Percentiles rank a stretch among this genome's conserved stretches.
Evolutionary conservation across 768 basidiomycete genomes (phyloP).

Genomic region (Tylopilus cervinicoccineus): DNA sequence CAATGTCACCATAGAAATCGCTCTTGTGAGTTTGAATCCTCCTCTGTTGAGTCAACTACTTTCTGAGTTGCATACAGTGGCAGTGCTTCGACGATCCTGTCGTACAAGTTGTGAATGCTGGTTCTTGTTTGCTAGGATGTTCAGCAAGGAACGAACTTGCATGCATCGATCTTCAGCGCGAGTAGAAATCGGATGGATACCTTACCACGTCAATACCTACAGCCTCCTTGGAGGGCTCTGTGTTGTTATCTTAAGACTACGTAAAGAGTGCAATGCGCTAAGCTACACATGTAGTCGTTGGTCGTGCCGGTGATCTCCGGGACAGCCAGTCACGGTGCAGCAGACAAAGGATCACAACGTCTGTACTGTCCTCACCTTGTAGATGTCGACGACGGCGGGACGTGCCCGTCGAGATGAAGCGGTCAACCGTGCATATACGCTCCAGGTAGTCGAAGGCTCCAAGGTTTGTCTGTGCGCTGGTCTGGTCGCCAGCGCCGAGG

Average conservation of each 20-base stretch:
- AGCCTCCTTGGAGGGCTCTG: too few relatives aligned
- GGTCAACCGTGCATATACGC: constrained; percentile 51
- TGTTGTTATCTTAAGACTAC: too few relatives aligned
- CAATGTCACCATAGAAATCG: constrained; percentile 26
- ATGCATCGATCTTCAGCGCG: constrained; percentile 23
- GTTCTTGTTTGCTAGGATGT: constrained; percentile 34
- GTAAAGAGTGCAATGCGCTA: too few relatives aligned
- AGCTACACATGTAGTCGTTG: too few relatives aligned
- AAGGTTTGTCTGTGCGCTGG: constrained; percentile 38
- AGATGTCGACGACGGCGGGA: constrained; percentile 23
- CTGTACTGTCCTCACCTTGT: not conserved
- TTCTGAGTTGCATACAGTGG: constrained; percentile 22
- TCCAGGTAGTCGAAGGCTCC: constrained; percentile 58
- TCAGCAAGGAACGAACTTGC: constrained; percentile 37
- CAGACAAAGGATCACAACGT: too few relatives aligned
- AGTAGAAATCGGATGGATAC: not conserved
- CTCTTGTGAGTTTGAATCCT: constrained; percentile 17
- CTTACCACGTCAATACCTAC: not conserved
- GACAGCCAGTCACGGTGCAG: too few relatives aligned
- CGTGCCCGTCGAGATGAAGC: constrained; percentile 48
- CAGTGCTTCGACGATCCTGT: constrained; percentile 36
- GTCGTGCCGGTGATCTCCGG: not conserved
- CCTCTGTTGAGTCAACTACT: not conserved
- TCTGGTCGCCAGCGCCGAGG: not conserved
- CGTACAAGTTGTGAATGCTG: constrained; percentile 35